Evolutionary conservation across 2,329 filamentous ascomycete species (phyloP), one percentile per base, ranked within the genome.

Genomic region (Venturia pyrina): DNA sequence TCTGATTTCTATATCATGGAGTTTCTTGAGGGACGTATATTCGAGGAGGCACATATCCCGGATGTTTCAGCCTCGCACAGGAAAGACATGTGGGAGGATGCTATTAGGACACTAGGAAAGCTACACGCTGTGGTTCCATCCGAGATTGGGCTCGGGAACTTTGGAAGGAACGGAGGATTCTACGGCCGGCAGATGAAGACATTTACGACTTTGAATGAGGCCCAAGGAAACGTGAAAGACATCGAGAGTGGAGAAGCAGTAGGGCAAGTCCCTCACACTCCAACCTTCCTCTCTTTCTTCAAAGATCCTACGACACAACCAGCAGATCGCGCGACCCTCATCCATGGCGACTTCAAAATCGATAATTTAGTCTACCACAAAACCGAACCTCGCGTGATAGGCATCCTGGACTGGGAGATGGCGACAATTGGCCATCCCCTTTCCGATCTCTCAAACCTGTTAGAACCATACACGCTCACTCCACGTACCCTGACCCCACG

Each of bases 401-500:
- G 91, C 3, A 90, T 96, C 63, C 78, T 96, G 7, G 92, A 96
- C 79, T 96, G 92, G 92, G 92, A 96, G 78, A 95, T 96, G 90
- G 91, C 90, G 41, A 96, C 92, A 0, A 86, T 96, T 63, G 92
- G 92, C 37, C 92, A 96, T 75, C 92, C 92, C 1, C 83, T 96
- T 40, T 91, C 89, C 15, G 92, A 96, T 75, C 81, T 96, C 61
- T 86, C 87, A 74, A 96, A 96, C 76, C 81, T 96, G 41, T 74
- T 85, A 17, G 70, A 70, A n/a, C 77, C 77, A 1, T 78, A 72
- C 68, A 75, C 73, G 0, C 73, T 68, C 53, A 66, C 67, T 3
- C 72, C 71, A 32, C 70, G 72, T 76, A 83, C 21, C 81, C 84
- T 8, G 82, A 84, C 59, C 75, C 73, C 21, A 85, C 85, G 0